Percentiles rank a stretch among this genome's conserved stretches.
phyloP scores from a whole-genome alignment of 1,284 basidiomycete genomes.

The Trichosporon sp. region DNA sequence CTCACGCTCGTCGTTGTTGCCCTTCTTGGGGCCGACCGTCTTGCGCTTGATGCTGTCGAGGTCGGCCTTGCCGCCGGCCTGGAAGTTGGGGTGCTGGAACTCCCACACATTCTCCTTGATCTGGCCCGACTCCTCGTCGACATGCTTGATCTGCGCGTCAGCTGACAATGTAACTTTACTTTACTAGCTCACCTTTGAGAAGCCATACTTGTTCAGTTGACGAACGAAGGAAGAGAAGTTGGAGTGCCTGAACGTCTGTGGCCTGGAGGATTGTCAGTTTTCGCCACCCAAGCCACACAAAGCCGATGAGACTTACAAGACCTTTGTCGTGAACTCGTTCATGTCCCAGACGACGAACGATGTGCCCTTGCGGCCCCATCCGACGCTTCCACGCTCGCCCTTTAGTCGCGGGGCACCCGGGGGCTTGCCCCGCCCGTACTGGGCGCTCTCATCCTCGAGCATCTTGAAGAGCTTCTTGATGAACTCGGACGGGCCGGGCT shows the following conservation, averaged over 20 bases:
- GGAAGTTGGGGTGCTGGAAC: slow-evolving; percentile 92
- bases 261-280: slow-evolving; percentile 42
- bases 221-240: slow-evolving; percentile 93
- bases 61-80: slow-evolving; percentile 73
- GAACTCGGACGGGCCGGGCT: slow-evolving; percentile 62
- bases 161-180: background rate
- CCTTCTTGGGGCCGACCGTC: slow-evolving; percentile 57
- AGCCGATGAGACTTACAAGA: slow-evolving; percentile 55
- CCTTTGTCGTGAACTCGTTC: slow-evolving; percentile 93
- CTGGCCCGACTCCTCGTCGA: slow-evolving; percentile 39
- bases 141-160: slow-evolving; percentile 40
- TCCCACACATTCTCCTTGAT: slow-evolving; percentile 65
- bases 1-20: slow-evolving; percentile 24
- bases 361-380: slow-evolving; percentile 80
- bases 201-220: slow-evolving; percentile 97
- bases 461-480: slow-evolving; percentile 92
- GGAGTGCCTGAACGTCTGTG: slow-evolving; percentile 92
- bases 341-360: slow-evolving; percentile 97
- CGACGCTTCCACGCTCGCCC: slow-evolving; percentile 53
- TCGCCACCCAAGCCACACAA: background rate
- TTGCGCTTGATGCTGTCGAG: slow-evolving; percentile 94
- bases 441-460: slow-evolving; percentile 44
- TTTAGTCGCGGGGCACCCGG: slow-evolving; percentile 26
- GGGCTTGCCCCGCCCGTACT: slow-evolving; percentile 36
- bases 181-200: slow-evolving; percentile 70